Base-by-base conservation (phyloP, 768 basidiomycete genomes). In the Pleurotus ostreatus region DNA sequence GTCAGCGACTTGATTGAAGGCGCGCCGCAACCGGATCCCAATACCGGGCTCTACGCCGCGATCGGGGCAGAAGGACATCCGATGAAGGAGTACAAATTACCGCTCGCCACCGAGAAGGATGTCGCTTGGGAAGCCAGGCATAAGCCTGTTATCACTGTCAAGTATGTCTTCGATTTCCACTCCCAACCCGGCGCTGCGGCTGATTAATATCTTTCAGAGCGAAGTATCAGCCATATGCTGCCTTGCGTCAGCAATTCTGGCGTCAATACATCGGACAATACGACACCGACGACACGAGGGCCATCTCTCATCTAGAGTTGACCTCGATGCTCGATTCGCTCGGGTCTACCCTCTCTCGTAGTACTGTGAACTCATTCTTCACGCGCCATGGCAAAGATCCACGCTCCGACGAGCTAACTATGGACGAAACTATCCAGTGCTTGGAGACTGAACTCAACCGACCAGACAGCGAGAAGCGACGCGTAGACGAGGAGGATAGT, bases 251-350 rank as follows among this genome's bases (percentile, higher is more conserved):
- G 64, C 83, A 82, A 2, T 94, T 95, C 77, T 97, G 94, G 94
- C 76, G 84, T 1, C 86, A 90, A 60, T 94, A 92, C 68, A 80
- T 96, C 40, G 81, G 82, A 49, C 89, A 95, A 61, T 98, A 98
- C 70, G 95, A 97, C 62, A 80, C 86, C 0, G 94, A 95, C 69
- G 91, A 94, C 59, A 89, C 85, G 0, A 73, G 74, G 18, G 68
- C 79, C 1, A 71, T 95, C 40, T 94, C 92, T 0, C 86, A 87
- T 59, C 74, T 95, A 55, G 97, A 98, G 69, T 78, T 97, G 30
- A 91, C 89, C 0, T 91, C 91, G 9, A 94, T 98, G 91, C 86
- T 99, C 43, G 96, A 98, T 72, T 96, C 95, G 1, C 85, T 99
- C 38, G 94, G 94, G 4, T 97, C 94, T 3, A 98, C 96, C 0